Percentiles rank a stretch among this genome's conserved stretches.
These are phyloP conservation scores for Stephanodiscus triporus DNA, from an alignment of 108 stramenopile genomes.

Conservation along the genomic window DNA sequence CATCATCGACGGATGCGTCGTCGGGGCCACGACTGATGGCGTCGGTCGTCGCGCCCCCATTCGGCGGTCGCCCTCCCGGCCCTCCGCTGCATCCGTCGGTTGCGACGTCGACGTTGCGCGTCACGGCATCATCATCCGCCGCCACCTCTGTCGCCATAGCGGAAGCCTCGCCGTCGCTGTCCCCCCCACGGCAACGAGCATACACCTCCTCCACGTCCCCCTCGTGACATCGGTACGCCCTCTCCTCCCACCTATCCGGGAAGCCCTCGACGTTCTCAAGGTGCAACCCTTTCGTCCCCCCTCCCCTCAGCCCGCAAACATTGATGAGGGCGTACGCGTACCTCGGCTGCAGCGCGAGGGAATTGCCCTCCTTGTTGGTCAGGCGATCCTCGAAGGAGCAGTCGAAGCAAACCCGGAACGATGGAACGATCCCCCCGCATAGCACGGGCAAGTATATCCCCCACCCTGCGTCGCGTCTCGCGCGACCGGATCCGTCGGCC, in stretches of 20 bases:
- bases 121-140: too few species aligned
- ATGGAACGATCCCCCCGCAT: slow-evolving; percentile 31
- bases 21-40: too few species aligned
- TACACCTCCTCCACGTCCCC: too few species aligned
- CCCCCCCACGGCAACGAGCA: too few species aligned
- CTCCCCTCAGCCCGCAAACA: slow-evolving; percentile 27
- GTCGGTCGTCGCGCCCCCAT: too few species aligned
- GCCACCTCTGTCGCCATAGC: too few species aligned
- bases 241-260: slow-evolving; percentile 52
- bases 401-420: slow-evolving; percentile 50
- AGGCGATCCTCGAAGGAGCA: slow-evolving; percentile 64
- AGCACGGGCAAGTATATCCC: slow-evolving; percentile 29
- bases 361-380: slow-evolving; percentile 61
- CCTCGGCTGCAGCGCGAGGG: slow-evolving; percentile 58
- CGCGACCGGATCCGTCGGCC: slow-evolving; percentile 57
- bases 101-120: too few species aligned
- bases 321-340: slow-evolving; percentile 55
- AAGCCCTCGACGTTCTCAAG: slow-evolving; percentile 63
- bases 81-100: too few species aligned
- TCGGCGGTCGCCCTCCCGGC: too few species aligned
- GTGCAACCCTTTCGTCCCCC: slow-evolving; percentile 40
- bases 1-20: too few species aligned
- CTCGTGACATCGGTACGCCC: slow-evolving; percentile 10
- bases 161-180: too few species aligned
- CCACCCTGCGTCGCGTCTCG: slow-evolving; percentile 59